These are phyloP conservation scores for Vigna nakashimae DNA, from an alignment of 306 rosid genomes.

Conservation along the genomic window DNA sequence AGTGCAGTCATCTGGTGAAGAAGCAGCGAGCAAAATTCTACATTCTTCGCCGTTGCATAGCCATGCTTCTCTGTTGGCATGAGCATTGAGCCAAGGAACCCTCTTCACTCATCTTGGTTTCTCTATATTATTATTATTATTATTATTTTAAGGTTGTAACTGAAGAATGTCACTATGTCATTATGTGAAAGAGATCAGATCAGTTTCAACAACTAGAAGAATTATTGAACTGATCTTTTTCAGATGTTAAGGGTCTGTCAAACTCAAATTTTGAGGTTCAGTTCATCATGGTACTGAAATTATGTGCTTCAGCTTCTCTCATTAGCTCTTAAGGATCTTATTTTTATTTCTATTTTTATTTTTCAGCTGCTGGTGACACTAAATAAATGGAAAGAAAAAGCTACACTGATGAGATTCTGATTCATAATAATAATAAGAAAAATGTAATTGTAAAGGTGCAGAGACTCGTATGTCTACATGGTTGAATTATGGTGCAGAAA, in stretches of 20 bases:
- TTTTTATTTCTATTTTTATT: not conserved
- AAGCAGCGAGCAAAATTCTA: conserved; percentile 47
- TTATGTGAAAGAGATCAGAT: conserved; percentile 39
- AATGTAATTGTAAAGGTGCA: not conserved
- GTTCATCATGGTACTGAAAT: not conserved
- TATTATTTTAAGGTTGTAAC: conserved; percentile 26
- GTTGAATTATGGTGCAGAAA: conserved; percentile 36
- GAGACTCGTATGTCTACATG: not conserved
- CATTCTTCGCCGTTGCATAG: conserved; percentile 48
- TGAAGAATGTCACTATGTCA: conserved; percentile 24
- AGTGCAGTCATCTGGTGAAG: conserved; percentile 61
- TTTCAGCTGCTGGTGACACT: not conserved
- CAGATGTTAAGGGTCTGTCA: conserved; percentile 31
- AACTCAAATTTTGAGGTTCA: not conserved
- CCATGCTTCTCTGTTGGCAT: conserved; percentile 49
- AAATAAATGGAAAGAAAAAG: not conserved
- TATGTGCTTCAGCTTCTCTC: conserved; percentile 16
- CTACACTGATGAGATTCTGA: not conserved
- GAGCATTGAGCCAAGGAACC: conserved; percentile 36
- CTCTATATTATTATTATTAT: not conserved
- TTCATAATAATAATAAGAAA: not conserved
- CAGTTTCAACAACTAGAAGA: conserved; percentile 20
- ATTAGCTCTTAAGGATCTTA: conserved; percentile 1
- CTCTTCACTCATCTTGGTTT: not conserved
- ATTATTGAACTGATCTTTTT: conserved; percentile 34